Base-by-base conservation (phyloP, 495 filamentous ascomycete species). In the Penicillium pancosmium region DNA sequence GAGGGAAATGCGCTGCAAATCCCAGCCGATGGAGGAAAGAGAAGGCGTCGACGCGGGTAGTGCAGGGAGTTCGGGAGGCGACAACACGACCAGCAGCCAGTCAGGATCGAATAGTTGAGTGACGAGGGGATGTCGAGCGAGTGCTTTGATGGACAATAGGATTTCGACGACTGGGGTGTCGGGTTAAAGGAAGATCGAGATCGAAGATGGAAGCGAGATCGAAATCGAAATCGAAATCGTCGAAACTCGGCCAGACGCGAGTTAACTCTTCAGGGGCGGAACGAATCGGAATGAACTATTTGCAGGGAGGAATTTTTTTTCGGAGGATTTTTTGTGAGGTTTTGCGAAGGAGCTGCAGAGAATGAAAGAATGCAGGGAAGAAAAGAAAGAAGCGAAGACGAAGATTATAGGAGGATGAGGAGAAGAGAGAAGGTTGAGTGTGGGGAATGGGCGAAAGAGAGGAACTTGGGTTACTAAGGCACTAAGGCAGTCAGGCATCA, bases 1-100 rank as follows among this genome's bases (percentile, higher is more conserved):
- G 56, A 52, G 62, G 72, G 74, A 70, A 65, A 72, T 80, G 78
- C 78, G 73, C 78, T 78, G 76, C 78, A 80, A 71, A 62, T 68
- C 73, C 75, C 68, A 69, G 60, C 44, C 48, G 61, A 67, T 63
- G 57, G 44, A 23, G 31, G 64, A 65, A 54, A 55, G 34, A 53
- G 43, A 54, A 52, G 64, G 33, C 57, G 62, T 64, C 40, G 65
- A 71, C 58, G 69, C 60, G 63, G 49, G 57, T 50, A 25, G 41
- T 57, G 47, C 56, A 52, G 25, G 52, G 46, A 46, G 4, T 47
- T 52, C 40, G 46, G 18, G 41, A 54, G 54, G 56, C 52, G 56
- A 60, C 59, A 67, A 67, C 61, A 67, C 59, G 25, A 54, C 25
- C 52, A 57, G 50, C 38, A 55, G 54, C 46, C 25, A 58, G 58